These are phyloP conservation scores for Monilinia fructigena DNA, from an alignment of 2,329 filamentous ascomycete genomes.

Conservation along the genomic window DNA sequence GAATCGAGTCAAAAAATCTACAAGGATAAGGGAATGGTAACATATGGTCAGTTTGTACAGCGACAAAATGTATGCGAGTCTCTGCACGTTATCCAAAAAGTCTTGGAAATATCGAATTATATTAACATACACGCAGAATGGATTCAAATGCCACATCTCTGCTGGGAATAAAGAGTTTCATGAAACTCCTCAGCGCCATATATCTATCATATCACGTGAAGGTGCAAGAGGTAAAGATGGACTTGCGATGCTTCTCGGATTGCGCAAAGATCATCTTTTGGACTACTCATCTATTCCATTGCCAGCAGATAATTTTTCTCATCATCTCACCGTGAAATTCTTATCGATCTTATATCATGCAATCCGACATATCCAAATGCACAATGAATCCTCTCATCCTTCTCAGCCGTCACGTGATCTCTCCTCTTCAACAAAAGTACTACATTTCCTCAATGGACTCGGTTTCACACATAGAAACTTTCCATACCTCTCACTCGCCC, in stretches of 20 bases:
- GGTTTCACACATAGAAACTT: background rate
- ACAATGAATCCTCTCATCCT: background rate
- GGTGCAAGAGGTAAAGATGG: background rate
- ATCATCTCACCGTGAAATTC: too few species aligned
- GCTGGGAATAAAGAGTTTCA: too few species aligned
- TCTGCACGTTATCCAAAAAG: too few species aligned
- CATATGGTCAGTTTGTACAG: background rate
- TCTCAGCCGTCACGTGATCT: background rate
- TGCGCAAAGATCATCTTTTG: background rate
- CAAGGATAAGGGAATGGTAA: background rate
- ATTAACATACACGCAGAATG: background rate
- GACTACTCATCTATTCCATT: background rate
- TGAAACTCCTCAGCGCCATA: background rate
- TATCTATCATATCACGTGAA: background rate
- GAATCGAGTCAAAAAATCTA: too few species aligned
- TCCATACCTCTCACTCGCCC: background rate
- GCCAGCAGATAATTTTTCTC: background rate
- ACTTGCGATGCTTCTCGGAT: background rate
- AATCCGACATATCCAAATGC: background rate
- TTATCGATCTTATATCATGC: background rate
- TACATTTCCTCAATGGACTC: conserved; percentile 16
- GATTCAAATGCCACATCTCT: background rate
- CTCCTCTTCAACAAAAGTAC: background rate
- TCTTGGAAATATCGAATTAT: too few species aligned
- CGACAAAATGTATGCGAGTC: background rate